Conservation (phyloP, 495 filamentous ascomycete genomes). For the Aspergillus wentii region DNA sequence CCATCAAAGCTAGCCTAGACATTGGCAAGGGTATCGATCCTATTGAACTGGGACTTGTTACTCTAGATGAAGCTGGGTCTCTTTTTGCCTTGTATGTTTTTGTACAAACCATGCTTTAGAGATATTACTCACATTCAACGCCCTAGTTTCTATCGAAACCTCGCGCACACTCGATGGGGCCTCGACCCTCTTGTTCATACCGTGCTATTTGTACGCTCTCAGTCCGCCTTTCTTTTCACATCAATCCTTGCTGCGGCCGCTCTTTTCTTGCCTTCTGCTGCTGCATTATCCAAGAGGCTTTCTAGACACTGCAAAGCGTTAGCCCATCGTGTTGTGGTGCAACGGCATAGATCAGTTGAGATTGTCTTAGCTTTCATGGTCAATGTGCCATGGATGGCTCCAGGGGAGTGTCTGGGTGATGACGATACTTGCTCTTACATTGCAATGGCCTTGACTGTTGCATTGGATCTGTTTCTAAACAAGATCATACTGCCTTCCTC, state of each 20-base stretch:
- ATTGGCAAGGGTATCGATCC: constrained; percentile 60
- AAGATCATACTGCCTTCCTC: constrained; percentile 58
- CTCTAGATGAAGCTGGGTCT: constrained; percentile 53
- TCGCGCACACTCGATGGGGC: constrained; percentile 71
- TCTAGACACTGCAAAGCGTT: constrained; percentile 60
- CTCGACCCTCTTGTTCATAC: constrained; percentile 63
- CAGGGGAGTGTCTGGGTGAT: constrained; percentile 60
- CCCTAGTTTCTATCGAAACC: constrained; percentile 60
- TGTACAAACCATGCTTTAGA: neutral
- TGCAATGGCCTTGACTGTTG: constrained; percentile 62
- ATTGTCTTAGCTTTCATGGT: constrained; percentile 72
- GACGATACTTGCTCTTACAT: constrained; percentile 71
- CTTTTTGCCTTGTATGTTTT: constrained; percentile 58
- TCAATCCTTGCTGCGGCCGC: constrained; percentile 62
- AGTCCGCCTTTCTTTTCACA: constrained; percentile 67
- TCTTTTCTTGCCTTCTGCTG: constrained; percentile 57
- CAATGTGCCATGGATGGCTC: constrained; percentile 74
- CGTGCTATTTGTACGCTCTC: constrained; percentile 55
- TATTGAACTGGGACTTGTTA: constrained; percentile 61
- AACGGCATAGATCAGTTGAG: constrained; percentile 62
- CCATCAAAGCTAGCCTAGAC: constrained; percentile 55
- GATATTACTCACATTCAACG: constrained; percentile 3
- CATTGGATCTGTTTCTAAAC: constrained; percentile 63
- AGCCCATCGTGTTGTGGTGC: constrained; percentile 52
- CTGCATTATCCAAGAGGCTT: constrained; percentile 57